Evolutionary conservation across 2,329 filamentous ascomycete genomes (phyloP).

Genomic region (Aureobasidium zeae): DNA sequence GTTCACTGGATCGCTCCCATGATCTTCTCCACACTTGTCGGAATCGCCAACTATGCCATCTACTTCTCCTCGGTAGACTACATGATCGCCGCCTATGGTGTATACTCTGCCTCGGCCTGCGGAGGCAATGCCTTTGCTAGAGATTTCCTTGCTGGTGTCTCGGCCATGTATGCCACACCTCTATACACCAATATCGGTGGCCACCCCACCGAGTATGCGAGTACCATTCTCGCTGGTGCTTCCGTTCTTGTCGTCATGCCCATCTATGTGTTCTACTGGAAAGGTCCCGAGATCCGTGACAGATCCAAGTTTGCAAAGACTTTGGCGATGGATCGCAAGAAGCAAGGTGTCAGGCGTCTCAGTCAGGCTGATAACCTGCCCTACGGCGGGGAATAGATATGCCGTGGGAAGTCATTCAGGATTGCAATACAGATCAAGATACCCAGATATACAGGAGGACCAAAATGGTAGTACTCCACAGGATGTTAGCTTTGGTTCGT

Average conservation of each 20-base stretch:
- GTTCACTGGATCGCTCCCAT: conserved; percentile 61
- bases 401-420: background rate
- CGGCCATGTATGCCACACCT: conserved; percentile 58
- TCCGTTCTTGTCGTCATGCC: conserved; percentile 44
- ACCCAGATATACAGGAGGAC: too few relatives aligned
- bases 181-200: conserved; percentile 28
- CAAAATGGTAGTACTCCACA: too few relatives aligned
- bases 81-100: conserved; percentile 64
- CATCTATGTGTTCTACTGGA: conserved; percentile 48
- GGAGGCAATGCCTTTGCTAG: conserved; percentile 67
- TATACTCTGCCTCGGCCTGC: conserved; percentile 64
- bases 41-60: conserved; percentile 53
- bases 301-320: conserved; percentile 42
- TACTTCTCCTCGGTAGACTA: conserved; percentile 40
- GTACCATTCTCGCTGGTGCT: conserved; percentile 44
- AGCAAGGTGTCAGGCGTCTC: conserved; percentile 20
- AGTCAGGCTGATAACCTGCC: conserved; percentile 12
- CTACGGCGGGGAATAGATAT: too few relatives aligned
- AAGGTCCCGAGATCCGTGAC: conserved; percentile 41
- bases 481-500: too few relatives aligned
- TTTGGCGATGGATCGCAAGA: conserved; percentile 26
- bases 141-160: conserved; percentile 63
- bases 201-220: conserved; percentile 38
- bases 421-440: too few relatives aligned
- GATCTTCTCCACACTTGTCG: conserved; percentile 56